A percentile compares a stretch with the other conserved stretches of the same genome.
phyloP scores from a whole-genome alignment of 2,329 filamentous ascomycete genomes.

The Cercospora sp. region DNA sequence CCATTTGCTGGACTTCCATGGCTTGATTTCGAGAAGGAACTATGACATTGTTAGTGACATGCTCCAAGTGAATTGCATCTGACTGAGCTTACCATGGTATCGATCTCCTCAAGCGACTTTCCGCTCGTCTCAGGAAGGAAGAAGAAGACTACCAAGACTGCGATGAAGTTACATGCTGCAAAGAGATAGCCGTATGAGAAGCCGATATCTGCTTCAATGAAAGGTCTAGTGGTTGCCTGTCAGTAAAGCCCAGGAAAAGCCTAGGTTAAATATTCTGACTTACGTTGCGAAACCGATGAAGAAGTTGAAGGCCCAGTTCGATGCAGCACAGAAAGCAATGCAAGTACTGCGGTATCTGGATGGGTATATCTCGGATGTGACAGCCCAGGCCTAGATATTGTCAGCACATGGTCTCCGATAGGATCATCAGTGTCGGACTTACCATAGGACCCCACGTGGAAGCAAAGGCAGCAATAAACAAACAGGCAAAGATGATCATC shows the following conservation, averaged over 20 bases:
- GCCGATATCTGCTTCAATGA: conserved; percentile 38
- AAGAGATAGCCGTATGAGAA: conserved; percentile 41
- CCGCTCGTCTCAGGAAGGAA: conserved; percentile 39
- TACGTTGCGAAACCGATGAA: conserved; percentile 28
- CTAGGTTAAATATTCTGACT: neutral
- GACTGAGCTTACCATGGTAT: conserved; percentile 28
- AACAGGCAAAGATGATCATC: conserved; percentile 66
- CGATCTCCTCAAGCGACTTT: conserved; percentile 38
- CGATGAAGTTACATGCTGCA: conserved; percentile 36
- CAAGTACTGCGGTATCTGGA: conserved; percentile 52
- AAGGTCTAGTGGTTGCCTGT: conserved; percentile 13
- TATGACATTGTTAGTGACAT: neutral
- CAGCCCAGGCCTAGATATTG: conserved; percentile 55
- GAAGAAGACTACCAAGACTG: conserved; percentile 35
- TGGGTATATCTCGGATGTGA: conserved; percentile 53
- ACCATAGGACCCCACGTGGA: conserved; percentile 58
- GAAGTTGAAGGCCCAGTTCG: conserved; percentile 55
- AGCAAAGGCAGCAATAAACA: conserved; percentile 65
- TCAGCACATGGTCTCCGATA: conserved; percentile 48
- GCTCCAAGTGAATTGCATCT: neutral
- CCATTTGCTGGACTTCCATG: conserved; percentile 36
- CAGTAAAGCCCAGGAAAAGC: neutral
- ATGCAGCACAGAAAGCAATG: conserved; percentile 60
- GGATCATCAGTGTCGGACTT: neutral
- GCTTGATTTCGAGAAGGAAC: conserved; percentile 31